Evolutionary conservation across 2,329 filamentous ascomycete species (phyloP).

Genomic region (Ascochyta fabae): DNA sequence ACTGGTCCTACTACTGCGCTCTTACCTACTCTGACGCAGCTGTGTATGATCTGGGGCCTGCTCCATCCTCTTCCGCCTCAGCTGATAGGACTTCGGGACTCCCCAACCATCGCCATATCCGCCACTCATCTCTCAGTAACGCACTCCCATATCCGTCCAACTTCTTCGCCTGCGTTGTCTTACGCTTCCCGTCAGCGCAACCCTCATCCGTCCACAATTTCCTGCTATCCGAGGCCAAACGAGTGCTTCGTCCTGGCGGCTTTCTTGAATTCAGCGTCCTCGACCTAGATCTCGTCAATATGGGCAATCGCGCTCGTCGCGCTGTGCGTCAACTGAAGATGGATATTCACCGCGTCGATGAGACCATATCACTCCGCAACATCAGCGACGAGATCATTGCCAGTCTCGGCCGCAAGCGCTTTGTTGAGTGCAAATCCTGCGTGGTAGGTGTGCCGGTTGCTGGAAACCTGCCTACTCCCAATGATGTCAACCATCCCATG

Average conservation of each 20-base stretch:
- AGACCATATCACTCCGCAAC: constrained; percentile 65
- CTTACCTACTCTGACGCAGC: constrained; percentile 77
- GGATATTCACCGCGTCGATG: constrained; percentile 66
- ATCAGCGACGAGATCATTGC: constrained; percentile 65
- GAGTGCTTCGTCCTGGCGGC: constrained; percentile 78
- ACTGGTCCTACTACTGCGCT: constrained; percentile 87
- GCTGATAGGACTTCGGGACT: constrained; percentile 47
- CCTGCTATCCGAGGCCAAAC: constrained; percentile 75
- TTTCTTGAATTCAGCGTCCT: constrained; percentile 80
- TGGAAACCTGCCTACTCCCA: constrained; percentile 50
- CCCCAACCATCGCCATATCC: constrained; percentile 77
- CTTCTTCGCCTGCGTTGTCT: constrained; percentile 77
- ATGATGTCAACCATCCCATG: constrained; percentile 30
- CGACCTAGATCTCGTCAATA: constrained; percentile 81
- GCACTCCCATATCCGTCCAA: constrained; percentile 78
- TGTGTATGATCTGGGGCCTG: constrained; percentile 72
- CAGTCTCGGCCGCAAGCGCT: constrained; percentile 71
- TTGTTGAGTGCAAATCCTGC: constrained; percentile 75
- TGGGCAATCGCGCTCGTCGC: constrained; percentile 74
- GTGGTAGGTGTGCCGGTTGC: constrained; percentile 78
- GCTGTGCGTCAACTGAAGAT: constrained; percentile 76
- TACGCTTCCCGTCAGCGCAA: constrained; percentile 75
- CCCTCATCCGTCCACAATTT: constrained; percentile 73
- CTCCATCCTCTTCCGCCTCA: constrained; percentile 30
- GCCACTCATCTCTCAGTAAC: constrained; percentile 66